Evolutionary conservation across 2,329 filamentous ascomycete species (phyloP).

Genomic region (Ceratocystis cacaofunesta): DNA sequence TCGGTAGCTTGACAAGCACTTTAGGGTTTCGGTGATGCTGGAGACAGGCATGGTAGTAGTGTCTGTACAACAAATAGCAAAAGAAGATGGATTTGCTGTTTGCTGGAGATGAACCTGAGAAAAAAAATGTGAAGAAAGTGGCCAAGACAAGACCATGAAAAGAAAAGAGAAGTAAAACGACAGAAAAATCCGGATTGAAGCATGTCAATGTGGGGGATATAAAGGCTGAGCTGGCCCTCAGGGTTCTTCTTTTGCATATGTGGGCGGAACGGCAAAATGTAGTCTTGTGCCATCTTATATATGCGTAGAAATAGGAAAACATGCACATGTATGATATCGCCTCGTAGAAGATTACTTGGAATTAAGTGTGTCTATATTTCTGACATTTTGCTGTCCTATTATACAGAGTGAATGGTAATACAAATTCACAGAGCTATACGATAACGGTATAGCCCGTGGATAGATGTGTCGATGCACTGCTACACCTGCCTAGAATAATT

Average conservation of each 20-base stretch:
- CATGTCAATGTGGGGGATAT: neutral
- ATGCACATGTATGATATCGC: neutral
- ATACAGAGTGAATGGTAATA: neutral
- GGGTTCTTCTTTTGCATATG: neutral
- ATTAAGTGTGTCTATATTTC: neutral
- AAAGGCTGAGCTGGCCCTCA: conserved; percentile 6
- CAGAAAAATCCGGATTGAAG: neutral
- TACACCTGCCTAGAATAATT: neutral
- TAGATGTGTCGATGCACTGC: neutral
- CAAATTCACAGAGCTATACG: neutral
- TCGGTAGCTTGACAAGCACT: neutral
- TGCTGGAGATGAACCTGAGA: neutral
- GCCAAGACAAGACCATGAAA: neutral
- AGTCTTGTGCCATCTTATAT: neutral
- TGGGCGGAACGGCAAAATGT: neutral
- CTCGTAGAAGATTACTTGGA: neutral
- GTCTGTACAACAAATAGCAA: neutral
- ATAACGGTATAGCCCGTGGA: neutral
- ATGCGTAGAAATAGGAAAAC: neutral
- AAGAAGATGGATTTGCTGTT: neutral
- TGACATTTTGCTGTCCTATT: conserved; percentile 3
- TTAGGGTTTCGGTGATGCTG: neutral
- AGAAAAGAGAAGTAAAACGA: conserved; percentile 1
- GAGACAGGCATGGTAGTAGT: neutral
- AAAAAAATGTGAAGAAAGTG: neutral